Evolutionary conservation across 2,329 filamentous ascomycete genomes (phyloP).

Genomic region (Cryoendolithus antarcticus): DNA sequence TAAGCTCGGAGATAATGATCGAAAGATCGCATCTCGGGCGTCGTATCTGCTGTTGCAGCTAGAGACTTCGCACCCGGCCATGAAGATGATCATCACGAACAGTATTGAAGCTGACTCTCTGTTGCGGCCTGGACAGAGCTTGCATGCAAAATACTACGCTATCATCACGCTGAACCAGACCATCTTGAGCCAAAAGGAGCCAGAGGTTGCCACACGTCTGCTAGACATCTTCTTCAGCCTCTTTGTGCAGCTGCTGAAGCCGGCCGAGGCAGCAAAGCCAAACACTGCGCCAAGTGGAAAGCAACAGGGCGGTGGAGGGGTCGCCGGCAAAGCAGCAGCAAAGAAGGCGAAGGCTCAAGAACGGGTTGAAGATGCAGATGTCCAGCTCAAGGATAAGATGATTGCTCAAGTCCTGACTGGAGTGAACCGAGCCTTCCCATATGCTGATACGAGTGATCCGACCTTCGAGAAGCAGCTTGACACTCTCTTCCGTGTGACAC

Average conservation of each 20-base stretch:
- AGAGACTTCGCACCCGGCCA: constrained; percentile 75
- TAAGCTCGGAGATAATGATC: constrained; percentile 89
- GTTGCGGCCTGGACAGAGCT: constrained; percentile 73
- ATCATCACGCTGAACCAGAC: constrained; percentile 97
- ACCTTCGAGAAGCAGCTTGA: constrained; percentile 81
- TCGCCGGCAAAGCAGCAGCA: constrained; percentile 41
- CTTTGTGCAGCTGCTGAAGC: constrained; percentile 73
- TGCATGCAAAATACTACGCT: constrained; percentile 87
- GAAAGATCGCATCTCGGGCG: constrained; percentile 86
- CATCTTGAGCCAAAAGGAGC: constrained; percentile 74
- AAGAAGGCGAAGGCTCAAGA: constrained; percentile 33
- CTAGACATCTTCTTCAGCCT: constrained; percentile 85
- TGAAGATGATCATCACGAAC: constrained; percentile 81
- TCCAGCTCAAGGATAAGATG: constrained; percentile 75
- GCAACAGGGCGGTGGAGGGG: constrained; percentile 41
- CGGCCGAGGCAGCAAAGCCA: constrained; percentile 22
- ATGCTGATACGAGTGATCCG: constrained; percentile 67
- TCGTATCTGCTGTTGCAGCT: constrained; percentile 91
- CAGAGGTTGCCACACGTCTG: constrained; percentile 64
- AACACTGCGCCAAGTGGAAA: constrained; percentile 10
- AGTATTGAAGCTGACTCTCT: constrained; percentile 79
- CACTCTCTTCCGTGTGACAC: constrained; percentile 88
- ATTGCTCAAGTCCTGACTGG: constrained; percentile 84
- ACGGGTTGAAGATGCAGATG: constrained; percentile 23
- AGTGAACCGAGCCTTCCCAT: constrained; percentile 91